Evolutionary conservation across 768 basidiomycete genomes (phyloP).

Genomic region (Rhizopogon salebrosus): DNA sequence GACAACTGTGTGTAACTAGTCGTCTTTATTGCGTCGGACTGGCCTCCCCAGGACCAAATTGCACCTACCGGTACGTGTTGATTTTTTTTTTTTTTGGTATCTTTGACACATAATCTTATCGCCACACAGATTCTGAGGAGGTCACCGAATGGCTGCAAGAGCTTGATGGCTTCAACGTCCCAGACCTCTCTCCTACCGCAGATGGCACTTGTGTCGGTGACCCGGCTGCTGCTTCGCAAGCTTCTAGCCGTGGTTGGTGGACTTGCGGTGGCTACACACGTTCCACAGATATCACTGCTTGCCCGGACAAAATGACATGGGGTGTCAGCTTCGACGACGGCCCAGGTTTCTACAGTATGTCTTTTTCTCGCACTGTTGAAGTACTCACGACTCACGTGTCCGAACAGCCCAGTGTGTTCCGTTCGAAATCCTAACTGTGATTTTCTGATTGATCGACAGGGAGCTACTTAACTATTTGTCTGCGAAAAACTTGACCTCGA

Average conservation of each 20-base stretch:
- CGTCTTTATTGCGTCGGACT: conserved; percentile 39
- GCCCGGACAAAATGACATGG: conserved; percentile 69
- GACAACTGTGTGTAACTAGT: conserved; percentile 29
- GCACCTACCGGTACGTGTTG: conserved; percentile 50
- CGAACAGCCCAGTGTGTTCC: conserved; percentile 44
- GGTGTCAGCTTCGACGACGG: conserved; percentile 88
- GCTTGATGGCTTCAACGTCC: conserved; percentile 66
- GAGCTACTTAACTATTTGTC: conserved; percentile 68
- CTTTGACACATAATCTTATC: neutral
- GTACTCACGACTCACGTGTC: conserved; percentile 5
- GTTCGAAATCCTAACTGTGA: neutral
- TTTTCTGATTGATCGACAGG: conserved; percentile 28
- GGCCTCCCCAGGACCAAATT: conserved; percentile 60
- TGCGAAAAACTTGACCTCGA: conserved; percentile 60
- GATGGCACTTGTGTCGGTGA: conserved; percentile 69
- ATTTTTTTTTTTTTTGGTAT: neutral
- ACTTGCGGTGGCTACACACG: conserved; percentile 76
- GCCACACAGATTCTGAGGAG: conserved; percentile 44
- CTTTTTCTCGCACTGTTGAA: neutral
- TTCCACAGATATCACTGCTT: conserved; percentile 54
- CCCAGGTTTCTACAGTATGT: conserved; percentile 76
- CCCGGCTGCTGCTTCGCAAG: conserved; percentile 48
- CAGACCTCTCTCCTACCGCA: conserved; percentile 52
- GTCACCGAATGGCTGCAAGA: conserved; percentile 76
- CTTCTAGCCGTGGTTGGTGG: conserved; percentile 81